Evolutionary conservation across 2,329 filamentous ascomycete genomes (phyloP).

Genomic region (Penicillium frequentans): DNA sequence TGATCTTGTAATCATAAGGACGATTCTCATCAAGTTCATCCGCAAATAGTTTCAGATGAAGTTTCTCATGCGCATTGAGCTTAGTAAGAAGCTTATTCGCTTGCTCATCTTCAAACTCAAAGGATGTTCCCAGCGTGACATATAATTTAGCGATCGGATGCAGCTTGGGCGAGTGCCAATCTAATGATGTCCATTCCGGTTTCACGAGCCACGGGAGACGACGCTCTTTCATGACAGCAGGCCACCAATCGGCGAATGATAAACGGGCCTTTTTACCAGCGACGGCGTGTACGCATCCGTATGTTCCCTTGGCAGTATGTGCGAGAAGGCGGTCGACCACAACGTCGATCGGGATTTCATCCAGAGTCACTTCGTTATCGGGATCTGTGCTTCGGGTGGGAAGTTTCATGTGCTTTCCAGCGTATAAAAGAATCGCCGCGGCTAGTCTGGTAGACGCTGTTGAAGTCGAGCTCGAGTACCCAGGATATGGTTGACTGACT

Average conservation of each 20-base stretch:
- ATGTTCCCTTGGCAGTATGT: not conserved
- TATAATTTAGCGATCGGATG: not conserved
- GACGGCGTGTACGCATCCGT: slow-evolving; percentile 4
- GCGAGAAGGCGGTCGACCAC: slow-evolving; percentile 5
- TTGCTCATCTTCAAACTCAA: not conserved
- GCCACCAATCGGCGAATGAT: not conserved
- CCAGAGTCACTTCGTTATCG: not conserved
- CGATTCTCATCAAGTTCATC: not conserved
- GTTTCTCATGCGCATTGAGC: not conserved
- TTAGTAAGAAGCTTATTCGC: not conserved
- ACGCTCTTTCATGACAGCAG: not conserved
- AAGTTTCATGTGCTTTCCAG: not conserved
- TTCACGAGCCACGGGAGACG: not conserved
- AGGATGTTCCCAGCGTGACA: not conserved
- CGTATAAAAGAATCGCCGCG: not conserved
- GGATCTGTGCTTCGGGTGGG: not conserved
- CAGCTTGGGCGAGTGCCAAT: not conserved
- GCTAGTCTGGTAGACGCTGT: not conserved
- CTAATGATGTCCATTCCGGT: not conserved
- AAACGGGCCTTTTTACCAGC: not conserved
- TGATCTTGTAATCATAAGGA: not conserved
- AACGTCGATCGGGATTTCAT: slow-evolving; percentile 7
- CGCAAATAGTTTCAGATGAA: not conserved
- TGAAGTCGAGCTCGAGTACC: not conserved
- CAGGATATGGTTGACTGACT: not conserved